Evolutionary conservation across 495 filamentous ascomycete genomes (phyloP).

Genomic region (Extremus antarcticus): DNA sequence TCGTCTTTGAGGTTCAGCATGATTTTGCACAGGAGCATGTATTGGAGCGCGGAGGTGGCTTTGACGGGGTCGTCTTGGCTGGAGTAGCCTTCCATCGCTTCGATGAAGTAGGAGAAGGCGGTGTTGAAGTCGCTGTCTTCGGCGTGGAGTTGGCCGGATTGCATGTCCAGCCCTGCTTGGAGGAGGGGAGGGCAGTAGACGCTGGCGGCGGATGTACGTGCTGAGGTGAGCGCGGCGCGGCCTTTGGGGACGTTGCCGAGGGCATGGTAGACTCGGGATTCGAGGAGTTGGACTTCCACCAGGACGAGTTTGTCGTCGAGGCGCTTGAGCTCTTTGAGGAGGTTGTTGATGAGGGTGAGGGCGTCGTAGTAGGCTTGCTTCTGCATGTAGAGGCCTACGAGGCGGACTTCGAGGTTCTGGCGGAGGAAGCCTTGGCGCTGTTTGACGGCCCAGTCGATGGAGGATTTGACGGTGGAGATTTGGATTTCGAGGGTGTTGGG

Average conservation of each 20-base stretch:
- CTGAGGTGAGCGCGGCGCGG: constrained; percentile 85
- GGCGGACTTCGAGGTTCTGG: constrained; percentile 92
- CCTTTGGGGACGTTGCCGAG: constrained; percentile 94
- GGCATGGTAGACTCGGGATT: constrained; percentile 94
- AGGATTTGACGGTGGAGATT: constrained; percentile 86
- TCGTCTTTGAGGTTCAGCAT: constrained; percentile 97
- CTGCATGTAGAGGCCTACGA: constrained; percentile 87
- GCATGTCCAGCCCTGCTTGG: constrained; percentile 96
- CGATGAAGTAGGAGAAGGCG: constrained; percentile 96
- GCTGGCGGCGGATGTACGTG: constrained; percentile 85
- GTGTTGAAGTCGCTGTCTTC: constrained; percentile 99
- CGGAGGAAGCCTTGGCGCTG: constrained; percentile 90
- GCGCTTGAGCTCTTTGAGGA: constrained; percentile 91
- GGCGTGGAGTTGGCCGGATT: constrained; percentile 94
- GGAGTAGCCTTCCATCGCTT: constrained; percentile 93
- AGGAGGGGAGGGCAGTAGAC: constrained; percentile 94
- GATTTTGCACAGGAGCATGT: constrained; percentile 99
- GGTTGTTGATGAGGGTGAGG: constrained; percentile 86
- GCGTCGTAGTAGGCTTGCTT: constrained; percentile 96
- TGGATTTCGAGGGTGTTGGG: constrained; percentile 89
- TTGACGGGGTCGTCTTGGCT: constrained; percentile 75
- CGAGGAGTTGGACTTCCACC: constrained; percentile 96
- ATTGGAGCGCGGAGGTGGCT: constrained; percentile 87
- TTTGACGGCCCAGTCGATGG: constrained; percentile 96
- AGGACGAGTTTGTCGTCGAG: constrained; percentile 96